Evolutionary conservation across 1,284 basidiomycete genomes (phyloP).

Genomic region (Rhodotorula sp.): DNA sequence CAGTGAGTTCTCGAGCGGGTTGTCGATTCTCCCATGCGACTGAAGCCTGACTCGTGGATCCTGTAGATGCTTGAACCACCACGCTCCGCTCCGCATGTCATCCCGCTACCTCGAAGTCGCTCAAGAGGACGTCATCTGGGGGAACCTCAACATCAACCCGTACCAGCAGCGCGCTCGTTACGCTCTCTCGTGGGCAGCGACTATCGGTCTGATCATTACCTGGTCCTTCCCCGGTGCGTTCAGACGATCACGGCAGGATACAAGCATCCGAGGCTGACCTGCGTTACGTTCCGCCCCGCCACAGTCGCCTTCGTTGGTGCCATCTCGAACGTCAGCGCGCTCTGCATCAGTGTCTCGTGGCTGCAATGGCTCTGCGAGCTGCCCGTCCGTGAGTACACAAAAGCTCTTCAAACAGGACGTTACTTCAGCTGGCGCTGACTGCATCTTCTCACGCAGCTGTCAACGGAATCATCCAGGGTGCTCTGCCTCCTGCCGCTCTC

Average conservation of each 20-base stretch:
- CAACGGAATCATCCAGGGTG: constrained; percentile 82
- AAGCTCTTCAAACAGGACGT: background rate
- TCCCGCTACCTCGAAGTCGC: constrained; percentile 64
- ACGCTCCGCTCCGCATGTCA: constrained; percentile 60
- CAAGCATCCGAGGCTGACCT: background rate
- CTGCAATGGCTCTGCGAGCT: constrained; percentile 79
- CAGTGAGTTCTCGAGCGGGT: constrained; percentile 30
- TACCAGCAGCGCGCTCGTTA: constrained; percentile 72
- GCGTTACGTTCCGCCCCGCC: background rate
- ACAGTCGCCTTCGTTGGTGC: constrained; percentile 71
- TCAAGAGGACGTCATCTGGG: constrained; percentile 87
- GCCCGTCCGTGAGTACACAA: constrained; percentile 53
- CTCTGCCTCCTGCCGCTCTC: constrained; percentile 79
- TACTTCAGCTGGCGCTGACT: too few species aligned
- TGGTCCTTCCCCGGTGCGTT: constrained; percentile 59
- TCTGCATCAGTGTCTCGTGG: constrained; percentile 67
- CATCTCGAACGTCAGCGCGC: constrained; percentile 74
- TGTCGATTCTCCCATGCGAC: constrained; percentile 26
- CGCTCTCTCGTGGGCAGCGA: constrained; percentile 55
- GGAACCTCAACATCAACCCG: constrained; percentile 80
- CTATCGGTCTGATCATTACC: constrained; percentile 62
- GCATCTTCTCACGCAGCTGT: constrained; percentile 54
- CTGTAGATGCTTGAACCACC: constrained; percentile 42
- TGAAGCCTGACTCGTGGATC: constrained; percentile 16
- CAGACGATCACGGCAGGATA: too few species aligned